phyloP scores from a whole-genome alignment of 352 stramenopile genomes.

The Pythium utonaiense region DNA sequence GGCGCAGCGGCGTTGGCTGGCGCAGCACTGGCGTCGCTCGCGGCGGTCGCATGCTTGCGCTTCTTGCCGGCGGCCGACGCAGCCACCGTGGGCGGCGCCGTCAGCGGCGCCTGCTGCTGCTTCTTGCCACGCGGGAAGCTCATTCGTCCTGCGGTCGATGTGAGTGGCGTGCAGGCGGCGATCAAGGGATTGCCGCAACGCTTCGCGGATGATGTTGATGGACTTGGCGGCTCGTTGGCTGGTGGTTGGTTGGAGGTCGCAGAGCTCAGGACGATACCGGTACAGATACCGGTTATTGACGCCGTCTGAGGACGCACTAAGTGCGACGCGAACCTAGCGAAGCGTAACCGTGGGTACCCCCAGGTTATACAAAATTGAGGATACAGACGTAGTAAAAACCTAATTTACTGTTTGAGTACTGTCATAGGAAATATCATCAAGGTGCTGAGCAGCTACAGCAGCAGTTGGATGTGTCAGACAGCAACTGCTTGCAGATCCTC shows the following conservation, averaged over 20 bases:
- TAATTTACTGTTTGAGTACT: too few species aligned
- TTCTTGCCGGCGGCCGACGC: constrained; percentile 31
- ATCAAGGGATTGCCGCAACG: constrained; percentile 7
- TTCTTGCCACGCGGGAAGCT: constrained; percentile 80
- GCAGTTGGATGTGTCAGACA: too few species aligned
- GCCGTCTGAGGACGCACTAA: neutral
- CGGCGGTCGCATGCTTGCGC: constrained; percentile 34
- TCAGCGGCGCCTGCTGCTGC: constrained; percentile 33
- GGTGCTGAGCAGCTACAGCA: too few species aligned
- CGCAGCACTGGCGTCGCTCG: neutral
- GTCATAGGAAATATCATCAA: too few species aligned
- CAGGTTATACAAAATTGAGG: too few species aligned
- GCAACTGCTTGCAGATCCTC: too few species aligned
- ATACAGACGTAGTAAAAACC: too few species aligned
- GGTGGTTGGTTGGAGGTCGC: constrained; percentile 14
- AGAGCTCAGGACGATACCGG: neutral
- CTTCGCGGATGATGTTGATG: constrained; percentile 7
- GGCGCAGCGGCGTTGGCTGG: too few species aligned
- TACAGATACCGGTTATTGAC: neutral
- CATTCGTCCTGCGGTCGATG: constrained; percentile 10
- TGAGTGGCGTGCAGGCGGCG: neutral
- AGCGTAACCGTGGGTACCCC: neutral
- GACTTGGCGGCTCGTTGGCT: neutral
- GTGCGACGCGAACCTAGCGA: neutral
- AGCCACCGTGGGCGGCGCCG: constrained; percentile 20